Percentiles rank a stretch among this genome's conserved stretches.
Conservation (phyloP, 768 basidiomycete genomes). For the Gloeophyllum trabeum region DNA sequence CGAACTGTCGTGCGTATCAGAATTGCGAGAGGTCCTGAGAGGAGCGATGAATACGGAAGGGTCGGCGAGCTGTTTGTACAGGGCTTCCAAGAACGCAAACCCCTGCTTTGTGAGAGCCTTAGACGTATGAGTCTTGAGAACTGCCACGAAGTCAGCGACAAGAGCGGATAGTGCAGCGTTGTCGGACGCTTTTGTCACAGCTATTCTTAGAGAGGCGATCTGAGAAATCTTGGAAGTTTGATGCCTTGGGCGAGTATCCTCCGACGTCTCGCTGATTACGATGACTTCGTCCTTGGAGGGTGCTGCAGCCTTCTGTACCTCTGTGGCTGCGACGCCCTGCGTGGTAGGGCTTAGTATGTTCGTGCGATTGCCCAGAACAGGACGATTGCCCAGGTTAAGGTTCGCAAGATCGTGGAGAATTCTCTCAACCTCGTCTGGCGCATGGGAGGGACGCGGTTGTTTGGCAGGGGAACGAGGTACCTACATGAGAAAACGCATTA, state of each 20-base stretch:
- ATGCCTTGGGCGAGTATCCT: slow-evolving; percentile 20
- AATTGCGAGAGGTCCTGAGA: slow-evolving; percentile 28
- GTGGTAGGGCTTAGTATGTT: slow-evolving; percentile 30
- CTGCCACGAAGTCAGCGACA: slow-evolving; percentile 49
- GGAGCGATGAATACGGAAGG: slow-evolving; percentile 51
- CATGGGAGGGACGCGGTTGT: slow-evolving; percentile 19
- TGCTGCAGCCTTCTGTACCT: slow-evolving; percentile 4
- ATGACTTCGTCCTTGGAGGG: slow-evolving; percentile 22
- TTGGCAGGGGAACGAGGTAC: slow-evolving; percentile 6
- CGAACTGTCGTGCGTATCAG: slow-evolving; percentile 21
- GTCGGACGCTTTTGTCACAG: slow-evolving; percentile 34
- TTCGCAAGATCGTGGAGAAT: slow-evolving; percentile 50
- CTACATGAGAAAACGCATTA: background rate
- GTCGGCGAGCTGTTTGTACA: slow-evolving; percentile 62
- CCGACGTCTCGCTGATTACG: slow-evolving; percentile 29
- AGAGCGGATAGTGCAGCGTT: slow-evolving; percentile 41
- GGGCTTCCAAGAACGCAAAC: slow-evolving; percentile 54
- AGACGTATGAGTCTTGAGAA: slow-evolving; percentile 56
- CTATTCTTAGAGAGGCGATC: slow-evolving; percentile 34
- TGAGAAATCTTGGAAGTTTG: slow-evolving; percentile 41
- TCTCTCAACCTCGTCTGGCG: slow-evolving; percentile 37
- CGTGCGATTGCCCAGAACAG: slow-evolving; percentile 38
- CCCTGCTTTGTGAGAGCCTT: slow-evolving; percentile 60
- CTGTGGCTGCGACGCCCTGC: slow-evolving; percentile 10
- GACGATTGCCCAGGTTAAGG: slow-evolving; percentile 41